Evolutionary conservation across 1,284 basidiomycete species (phyloP), one percentile per base, ranked within the genome.

Genomic region (Tremellales sp.): DNA sequence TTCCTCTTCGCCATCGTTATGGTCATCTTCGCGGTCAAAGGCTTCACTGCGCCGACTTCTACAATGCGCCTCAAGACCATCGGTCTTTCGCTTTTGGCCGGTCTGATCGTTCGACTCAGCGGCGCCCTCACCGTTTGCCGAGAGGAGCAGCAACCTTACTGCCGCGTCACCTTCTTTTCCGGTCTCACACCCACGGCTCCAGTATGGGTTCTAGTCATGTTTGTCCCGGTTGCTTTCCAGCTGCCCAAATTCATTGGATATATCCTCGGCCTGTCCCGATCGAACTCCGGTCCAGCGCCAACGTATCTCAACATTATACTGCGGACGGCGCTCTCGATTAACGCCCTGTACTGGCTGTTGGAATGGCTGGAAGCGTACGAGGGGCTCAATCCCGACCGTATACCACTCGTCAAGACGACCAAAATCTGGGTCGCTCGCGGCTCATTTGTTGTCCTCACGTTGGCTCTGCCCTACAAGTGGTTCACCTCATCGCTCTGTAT

Each of bases 81-180:
- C 8, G 78, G 81, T 0, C 86, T 89, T 62, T 81, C 84, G 8
- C 60, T 80, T 3, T 64, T 86, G 3, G 84, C 86, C 53, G 82
- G 85, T 0, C 61, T 81, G n/a, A 83, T 85, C 53, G 79, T 86
- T 4, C 82, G 93, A 10, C 64, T 89, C 12, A 85, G 90, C 66
- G 79, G 83, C 0, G 69, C 81, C 48, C 86, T 85, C 64, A 89
- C 90, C 0, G 83, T 93, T 0, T 98, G 94, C 67, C 78, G 96
- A 46, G 96, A 98, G 69, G 96, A 98, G 68, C 94, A 97, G 71
- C 85, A 87, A 41, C 85, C 89, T 0, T 85, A 70, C 50, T 97
- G 93, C 68, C 77, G 80, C 49, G 84, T 90, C 45, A 92, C 90
- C 0, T 97, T 93, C 76, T 93, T 88, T 68, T 77, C 83, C 0